These are phyloP conservation scores for Cladosporium velox DNA, from an alignment of 2,329 filamentous ascomycete genomes.

Conservation along the genomic window DNA sequence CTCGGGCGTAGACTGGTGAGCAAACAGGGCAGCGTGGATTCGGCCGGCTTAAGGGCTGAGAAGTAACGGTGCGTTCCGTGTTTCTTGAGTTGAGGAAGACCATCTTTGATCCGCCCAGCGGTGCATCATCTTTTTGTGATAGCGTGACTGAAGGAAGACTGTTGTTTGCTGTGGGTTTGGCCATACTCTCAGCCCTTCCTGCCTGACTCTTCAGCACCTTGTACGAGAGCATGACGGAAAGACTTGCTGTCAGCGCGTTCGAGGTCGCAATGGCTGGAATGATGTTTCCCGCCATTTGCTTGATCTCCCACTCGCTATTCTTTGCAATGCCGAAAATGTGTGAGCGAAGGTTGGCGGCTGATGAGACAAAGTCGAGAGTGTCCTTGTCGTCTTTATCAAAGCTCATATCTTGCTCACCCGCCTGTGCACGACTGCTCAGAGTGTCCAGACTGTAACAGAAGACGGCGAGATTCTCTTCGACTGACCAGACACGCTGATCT, in stretches of 20 bases:
- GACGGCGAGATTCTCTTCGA: slow-evolving; percentile 79
- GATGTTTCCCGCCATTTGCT: slow-evolving; percentile 98
- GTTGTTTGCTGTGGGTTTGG: slow-evolving; percentile 17
- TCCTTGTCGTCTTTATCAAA: slow-evolving; percentile 98
- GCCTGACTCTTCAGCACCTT: slow-evolving; percentile 75
- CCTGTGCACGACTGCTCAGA: slow-evolving; percentile 71
- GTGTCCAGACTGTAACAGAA: slow-evolving; percentile 82
- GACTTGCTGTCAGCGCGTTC: slow-evolving; percentile 90
- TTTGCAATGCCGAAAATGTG: slow-evolving; percentile 83
- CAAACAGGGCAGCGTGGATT: slow-evolving; percentile 85
- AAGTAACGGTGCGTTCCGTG: slow-evolving; percentile 60
- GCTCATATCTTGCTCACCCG: slow-evolving; percentile 63
- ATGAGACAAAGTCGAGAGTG: slow-evolving; percentile 89
- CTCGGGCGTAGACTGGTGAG: slow-evolving; percentile 36
- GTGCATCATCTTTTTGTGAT: slow-evolving; percentile 17
- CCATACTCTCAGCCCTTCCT: slow-evolving; percentile 22
- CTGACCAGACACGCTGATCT: slow-evolving; percentile 77
- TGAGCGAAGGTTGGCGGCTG: slow-evolving; percentile 86
- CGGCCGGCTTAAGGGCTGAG: slow-evolving; percentile 60
- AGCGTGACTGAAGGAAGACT: slow-evolving; percentile 6
- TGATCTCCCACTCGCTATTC: slow-evolving; percentile 93
- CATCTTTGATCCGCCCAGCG: slow-evolving; percentile 59
- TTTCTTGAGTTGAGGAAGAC: slow-evolving; percentile 75
- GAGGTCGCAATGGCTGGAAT: slow-evolving; percentile 98
- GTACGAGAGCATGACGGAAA: slow-evolving; percentile 90